Evolutionary conservation across 2,329 filamentous ascomycete species (phyloP).

Genomic region (Neonectria coccinea): DNA sequence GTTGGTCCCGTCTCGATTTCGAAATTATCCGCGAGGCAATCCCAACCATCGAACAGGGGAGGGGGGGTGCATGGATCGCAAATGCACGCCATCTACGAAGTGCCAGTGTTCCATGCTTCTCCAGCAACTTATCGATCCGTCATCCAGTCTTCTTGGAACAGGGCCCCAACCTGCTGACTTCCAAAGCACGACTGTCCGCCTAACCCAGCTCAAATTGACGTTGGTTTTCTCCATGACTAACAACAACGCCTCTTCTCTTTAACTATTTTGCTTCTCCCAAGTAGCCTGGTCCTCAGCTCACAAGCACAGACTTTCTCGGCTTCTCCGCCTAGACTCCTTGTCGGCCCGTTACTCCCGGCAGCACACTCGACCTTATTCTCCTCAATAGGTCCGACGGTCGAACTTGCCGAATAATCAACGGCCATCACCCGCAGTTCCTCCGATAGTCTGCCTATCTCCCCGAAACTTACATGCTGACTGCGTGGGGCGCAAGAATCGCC

Average conservation of each 20-base stretch:
- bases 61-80: conserved; percentile 14
- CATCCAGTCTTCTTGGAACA: too few species aligned
- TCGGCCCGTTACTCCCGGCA: conserved; percentile 25
- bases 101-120: background rate
- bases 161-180: background rate
- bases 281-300: too few species aligned
- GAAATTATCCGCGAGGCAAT: background rate
- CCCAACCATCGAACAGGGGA: conserved; percentile 12
- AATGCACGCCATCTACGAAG: conserved; percentile 21
- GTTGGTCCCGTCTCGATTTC: background rate
- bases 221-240: background rate
- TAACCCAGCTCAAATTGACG: background rate
- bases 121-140: background rate
- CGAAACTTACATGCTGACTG: background rate
- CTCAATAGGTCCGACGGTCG: conserved; percentile 1
- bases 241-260: background rate
- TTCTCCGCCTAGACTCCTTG: background rate
- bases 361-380: background rate
- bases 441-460: background rate
- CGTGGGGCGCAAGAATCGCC: background rate
- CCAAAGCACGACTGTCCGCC: background rate
- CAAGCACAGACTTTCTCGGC: background rate
- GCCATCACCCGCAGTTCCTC: background rate
- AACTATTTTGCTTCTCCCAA: background rate
- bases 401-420: background rate